Conservation (phyloP, 2,329 filamentous ascomycete species). For the Colletotrichum sp. region DNA sequence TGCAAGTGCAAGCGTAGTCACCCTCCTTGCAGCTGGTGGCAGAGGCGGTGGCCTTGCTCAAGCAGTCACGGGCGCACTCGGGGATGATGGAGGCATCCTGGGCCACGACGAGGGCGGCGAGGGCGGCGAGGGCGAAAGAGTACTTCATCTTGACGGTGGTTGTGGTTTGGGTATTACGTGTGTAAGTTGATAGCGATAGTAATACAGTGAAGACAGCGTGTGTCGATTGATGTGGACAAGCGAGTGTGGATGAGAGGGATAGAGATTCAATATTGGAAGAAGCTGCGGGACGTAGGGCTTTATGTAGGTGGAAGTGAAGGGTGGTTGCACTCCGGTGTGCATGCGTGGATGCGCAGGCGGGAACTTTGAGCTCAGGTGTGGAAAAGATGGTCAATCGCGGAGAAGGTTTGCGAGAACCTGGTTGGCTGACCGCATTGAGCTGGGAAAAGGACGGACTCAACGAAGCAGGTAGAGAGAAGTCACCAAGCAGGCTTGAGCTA, state of each 20-base stretch:
- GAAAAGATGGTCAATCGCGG: background rate
- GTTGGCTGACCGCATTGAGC: background rate
- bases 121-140: conserved; percentile 28
- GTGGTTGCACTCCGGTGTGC: background rate
- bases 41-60: conserved; percentile 33
- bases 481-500: background rate
- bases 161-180: conserved; percentile 2
- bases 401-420: background rate
- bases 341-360: background rate
- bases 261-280: background rate
- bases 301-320: conserved; percentile 9
- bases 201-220: conserved; percentile 2
- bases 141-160: conserved; percentile 24
- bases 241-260: background rate
- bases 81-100: conserved; percentile 32
- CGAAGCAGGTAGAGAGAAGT: background rate
- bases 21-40: conserved; percentile 34
- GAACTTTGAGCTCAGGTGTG: background rate
- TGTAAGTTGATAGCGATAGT: background rate
- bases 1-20: conserved; percentile 36
- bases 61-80: conserved; percentile 41
- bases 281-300: conserved; percentile 3
- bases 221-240: background rate
- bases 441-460: background rate
- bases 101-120: conserved; percentile 35